These are phyloP conservation scores for Neonectria hederae DNA, from an alignment of 2,329 filamentous ascomycete genomes.

Conservation along the genomic window DNA sequence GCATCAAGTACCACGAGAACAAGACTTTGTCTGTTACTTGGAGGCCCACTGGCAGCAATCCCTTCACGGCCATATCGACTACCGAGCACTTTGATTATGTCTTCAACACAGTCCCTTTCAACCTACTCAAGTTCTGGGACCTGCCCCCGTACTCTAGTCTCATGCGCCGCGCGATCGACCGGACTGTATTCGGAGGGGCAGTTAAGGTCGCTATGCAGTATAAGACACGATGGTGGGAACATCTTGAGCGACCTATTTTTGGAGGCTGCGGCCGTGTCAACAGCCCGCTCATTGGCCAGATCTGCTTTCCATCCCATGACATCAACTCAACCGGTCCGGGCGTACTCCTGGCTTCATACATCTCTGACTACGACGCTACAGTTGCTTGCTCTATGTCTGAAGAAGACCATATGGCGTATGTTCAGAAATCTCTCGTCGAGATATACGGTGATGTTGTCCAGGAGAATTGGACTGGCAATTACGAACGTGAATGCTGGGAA, in stretches of 20 bases:
- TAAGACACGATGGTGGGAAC: slow-evolving; percentile 55
- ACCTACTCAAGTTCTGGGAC: slow-evolving; percentile 50
- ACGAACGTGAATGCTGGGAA: slow-evolving; percentile 67
- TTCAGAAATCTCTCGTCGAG: slow-evolving; percentile 26
- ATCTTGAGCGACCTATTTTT: slow-evolving; percentile 42
- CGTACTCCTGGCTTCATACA: slow-evolving; percentile 29
- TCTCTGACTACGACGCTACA: slow-evolving; percentile 31
- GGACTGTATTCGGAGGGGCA: slow-evolving; percentile 39
- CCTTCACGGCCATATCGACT: slow-evolving; percentile 33
- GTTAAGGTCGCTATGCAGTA: slow-evolving; percentile 63
- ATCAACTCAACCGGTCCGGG: slow-evolving; percentile 34
- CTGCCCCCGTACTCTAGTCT: slow-evolving; percentile 47
- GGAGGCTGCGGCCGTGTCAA: slow-evolving; percentile 52
- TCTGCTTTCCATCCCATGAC: slow-evolving; percentile 33
- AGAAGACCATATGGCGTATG: slow-evolving; percentile 34
- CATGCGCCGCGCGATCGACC: slow-evolving; percentile 39
- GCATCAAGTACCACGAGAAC: slow-evolving; percentile 34
- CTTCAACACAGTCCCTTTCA: slow-evolving; percentile 50
- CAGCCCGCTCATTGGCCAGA: slow-evolving; percentile 26
- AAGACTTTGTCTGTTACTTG: slow-evolving; percentile 33
- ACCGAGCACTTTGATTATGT: slow-evolving; percentile 50
- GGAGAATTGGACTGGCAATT: slow-evolving; percentile 66
- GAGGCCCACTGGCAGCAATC: slow-evolving; percentile 34
- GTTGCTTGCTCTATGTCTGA: slow-evolving; percentile 30
- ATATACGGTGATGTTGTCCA: slow-evolving; percentile 51